Base-by-base conservation (phyloP, 176 grass and related monocot species). In the Oryza punctata region DNA sequence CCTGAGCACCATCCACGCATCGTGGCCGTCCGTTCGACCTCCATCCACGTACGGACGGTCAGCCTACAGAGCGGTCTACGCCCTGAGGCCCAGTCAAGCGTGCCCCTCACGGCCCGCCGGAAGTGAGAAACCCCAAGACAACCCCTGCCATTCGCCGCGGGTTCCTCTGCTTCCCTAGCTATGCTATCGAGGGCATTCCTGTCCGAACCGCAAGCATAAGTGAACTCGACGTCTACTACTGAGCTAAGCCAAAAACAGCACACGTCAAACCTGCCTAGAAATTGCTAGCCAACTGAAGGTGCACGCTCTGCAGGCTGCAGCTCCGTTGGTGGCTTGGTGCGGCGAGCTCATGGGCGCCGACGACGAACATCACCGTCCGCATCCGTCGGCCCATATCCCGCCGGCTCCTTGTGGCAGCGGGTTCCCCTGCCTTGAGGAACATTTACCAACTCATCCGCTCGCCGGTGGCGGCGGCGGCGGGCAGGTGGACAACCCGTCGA, bases 381-480 rank as follows among this genome's bases (percentile, higher is more conserved):
- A 57, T 4, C 52, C 52, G 16, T 6, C 16, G 18, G 15, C 1
- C 52, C 52, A 57, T 3, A 15, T 5, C 18, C 52, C 18, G 52
- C 18, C 1, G 15, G 2, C 21, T 1, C 52, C 52, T 5, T 57
- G 52, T 50, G 3, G 13, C 9, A 10, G 2, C 9, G 40, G 32
- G 32, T 32, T 43, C 40, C 40, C 40, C 40, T 8, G 3, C 12
- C 2, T 3, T 49, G 49, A 5, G 14, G 5, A 54, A 60, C 0
- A 0, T 18, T n/a, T 0, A 2, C 21, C 23, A 4, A 9, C 7
- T 1, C 4, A 32, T 0, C 32, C 0, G 23, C 2, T 27, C n/a
- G n/a, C n/a, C n/a, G n/a, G n/a, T n/a, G n/a, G 0, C 30, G 30
- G 0, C 27, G 19, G 2, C 19, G 19, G 2, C 19, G 30, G 25